A percentile compares a stretch with the other conserved stretches of the same genome.
phyloP scores from a whole-genome alignment of 2,329 filamentous ascomycete genomes.

The Trichoderma hamatum region DNA sequence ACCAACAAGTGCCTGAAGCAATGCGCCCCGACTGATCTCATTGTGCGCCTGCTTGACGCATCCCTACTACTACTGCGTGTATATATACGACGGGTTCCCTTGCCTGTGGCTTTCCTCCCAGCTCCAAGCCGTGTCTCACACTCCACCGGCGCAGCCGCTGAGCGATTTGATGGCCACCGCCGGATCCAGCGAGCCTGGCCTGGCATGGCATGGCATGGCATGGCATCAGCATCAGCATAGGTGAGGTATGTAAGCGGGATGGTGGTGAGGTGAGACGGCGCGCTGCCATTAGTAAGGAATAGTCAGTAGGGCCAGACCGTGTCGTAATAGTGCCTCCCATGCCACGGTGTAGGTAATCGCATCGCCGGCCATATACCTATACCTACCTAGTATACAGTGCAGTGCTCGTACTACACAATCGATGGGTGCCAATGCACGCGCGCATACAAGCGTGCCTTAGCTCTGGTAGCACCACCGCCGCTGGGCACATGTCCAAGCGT shows the following conservation, averaged over 20 bases:
- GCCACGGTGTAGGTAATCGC: too few relatives aligned
- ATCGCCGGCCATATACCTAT: too few relatives aligned
- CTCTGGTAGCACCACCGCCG: slow-evolving; percentile 1
- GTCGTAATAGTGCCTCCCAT: not conserved
- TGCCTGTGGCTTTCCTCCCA: not conserved
- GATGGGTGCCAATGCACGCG: slow-evolving; percentile 11
- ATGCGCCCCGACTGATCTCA: not conserved
- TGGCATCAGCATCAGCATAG: slow-evolving; percentile 11
- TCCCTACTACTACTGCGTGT: not conserved
- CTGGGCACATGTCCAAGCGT: slow-evolving; percentile 9
- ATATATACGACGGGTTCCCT: not conserved
- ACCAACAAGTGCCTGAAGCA: not conserved
- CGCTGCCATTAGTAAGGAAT: not conserved
- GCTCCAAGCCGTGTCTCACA: slow-evolving; percentile 7
- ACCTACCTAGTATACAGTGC: too few relatives aligned
- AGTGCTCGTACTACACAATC: not conserved
- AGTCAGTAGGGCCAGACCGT: not conserved
- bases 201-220: not conserved
- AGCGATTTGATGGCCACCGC: slow-evolving; percentile 18
- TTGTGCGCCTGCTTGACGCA: not conserved
- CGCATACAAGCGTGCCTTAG: not conserved
- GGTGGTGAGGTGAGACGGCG: slow-evolving; percentile 3
- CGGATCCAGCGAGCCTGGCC: not conserved
- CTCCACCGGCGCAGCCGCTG: slow-evolving; percentile 12
- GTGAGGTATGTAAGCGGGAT: slow-evolving; percentile 3